A percentile compares a stretch with the other conserved stretches of the same genome.
These are phyloP conservation scores for Candida krabiensis DNA, from an alignment of 805 yeast genomes.

Conservation along the genomic window DNA sequence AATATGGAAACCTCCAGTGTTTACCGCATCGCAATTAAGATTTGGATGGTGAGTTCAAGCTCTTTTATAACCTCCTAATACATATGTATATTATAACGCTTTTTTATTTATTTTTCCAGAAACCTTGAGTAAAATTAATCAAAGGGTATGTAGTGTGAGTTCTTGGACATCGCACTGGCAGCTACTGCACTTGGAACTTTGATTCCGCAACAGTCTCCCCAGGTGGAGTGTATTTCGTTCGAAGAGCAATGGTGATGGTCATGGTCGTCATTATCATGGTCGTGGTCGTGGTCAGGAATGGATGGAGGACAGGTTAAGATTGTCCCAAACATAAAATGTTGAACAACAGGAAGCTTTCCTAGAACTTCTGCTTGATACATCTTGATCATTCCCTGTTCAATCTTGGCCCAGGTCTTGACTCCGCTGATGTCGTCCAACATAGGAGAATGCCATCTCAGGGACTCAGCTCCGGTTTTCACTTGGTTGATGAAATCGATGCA, in stretches of 20 bases:
- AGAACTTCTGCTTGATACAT: slow-evolving; percentile 96
- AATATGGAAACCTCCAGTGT: slow-evolving; percentile 93
- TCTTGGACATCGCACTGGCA: slow-evolving; percentile 59
- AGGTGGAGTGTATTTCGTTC: slow-evolving; percentile 47
- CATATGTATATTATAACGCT: slow-evolving; percentile 3
- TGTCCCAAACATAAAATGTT: slow-evolving; percentile 85
- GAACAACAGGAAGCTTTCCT: slow-evolving; percentile 87
- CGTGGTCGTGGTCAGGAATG: slow-evolving; percentile 38
- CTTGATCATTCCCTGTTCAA: slow-evolving; percentile 89
- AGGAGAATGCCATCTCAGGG: slow-evolving; percentile 93
- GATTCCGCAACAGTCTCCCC: slow-evolving; percentile 99
- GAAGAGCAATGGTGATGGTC: slow-evolving; percentile 28
- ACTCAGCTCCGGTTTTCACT: slow-evolving; percentile 66
- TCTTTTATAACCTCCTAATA: too few relatives aligned
- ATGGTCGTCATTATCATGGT: slow-evolving; percentile 27
- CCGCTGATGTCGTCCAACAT: slow-evolving; percentile 94
- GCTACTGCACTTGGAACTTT: slow-evolving; percentile 95
- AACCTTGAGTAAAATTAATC: slow-evolving; percentile 39
- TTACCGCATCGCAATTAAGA: slow-evolving; percentile 91
- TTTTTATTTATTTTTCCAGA: background rate
- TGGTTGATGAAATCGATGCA: slow-evolving; percentile 83
- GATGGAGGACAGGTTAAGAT: slow-evolving; percentile 74
- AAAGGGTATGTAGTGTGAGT: slow-evolving; percentile 57
- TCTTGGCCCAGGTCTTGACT: slow-evolving; percentile 87
- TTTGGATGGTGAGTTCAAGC: slow-evolving; percentile 75